Evolutionary conservation across 2,329 filamentous ascomycete genomes (phyloP).

Genomic region (Neophaeococcomyces aloes): DNA sequence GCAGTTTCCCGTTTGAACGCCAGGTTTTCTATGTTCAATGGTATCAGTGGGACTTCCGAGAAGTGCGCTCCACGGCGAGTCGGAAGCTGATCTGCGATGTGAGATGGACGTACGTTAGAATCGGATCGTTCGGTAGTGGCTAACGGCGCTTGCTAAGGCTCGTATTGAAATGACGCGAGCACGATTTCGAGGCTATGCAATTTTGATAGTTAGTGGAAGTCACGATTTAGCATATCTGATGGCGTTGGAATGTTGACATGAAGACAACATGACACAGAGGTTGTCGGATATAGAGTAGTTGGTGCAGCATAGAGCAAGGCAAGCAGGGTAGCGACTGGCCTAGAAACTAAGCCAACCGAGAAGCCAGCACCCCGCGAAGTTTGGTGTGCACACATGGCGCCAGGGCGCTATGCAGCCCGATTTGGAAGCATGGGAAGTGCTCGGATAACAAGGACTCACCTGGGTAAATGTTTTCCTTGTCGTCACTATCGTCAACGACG

Average conservation of each 20-base stretch:
- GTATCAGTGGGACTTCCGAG: background rate
- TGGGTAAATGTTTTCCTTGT: background rate
- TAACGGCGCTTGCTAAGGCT: background rate
- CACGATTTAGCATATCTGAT: no score
- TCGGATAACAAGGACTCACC: background rate
- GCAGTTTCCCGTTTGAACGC: constrained; percentile 37
- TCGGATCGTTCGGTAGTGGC: no score
- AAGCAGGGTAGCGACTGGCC: constrained; percentile 1
- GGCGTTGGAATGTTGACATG: background rate
- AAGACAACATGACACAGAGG: background rate
- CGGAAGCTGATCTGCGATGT: no score
- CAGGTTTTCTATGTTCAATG: constrained; percentile 26
- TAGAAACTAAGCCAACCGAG: background rate
- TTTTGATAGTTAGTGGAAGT: no score
- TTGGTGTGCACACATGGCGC: background rate
- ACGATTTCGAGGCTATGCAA: background rate
- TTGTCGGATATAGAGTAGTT: background rate
- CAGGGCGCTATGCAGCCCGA: constrained; percentile 1
- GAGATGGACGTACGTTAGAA: no score
- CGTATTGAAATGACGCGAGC: background rate
- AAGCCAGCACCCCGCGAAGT: no score
- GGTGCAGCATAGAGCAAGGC: background rate
- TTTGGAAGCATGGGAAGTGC: background rate
- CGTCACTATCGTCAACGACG: background rate
- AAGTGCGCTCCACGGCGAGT: no score